phyloP scores from a whole-genome alignment of 1,139 yeast genomes.

The Kurtzmaniella quercitrusa region DNA sequence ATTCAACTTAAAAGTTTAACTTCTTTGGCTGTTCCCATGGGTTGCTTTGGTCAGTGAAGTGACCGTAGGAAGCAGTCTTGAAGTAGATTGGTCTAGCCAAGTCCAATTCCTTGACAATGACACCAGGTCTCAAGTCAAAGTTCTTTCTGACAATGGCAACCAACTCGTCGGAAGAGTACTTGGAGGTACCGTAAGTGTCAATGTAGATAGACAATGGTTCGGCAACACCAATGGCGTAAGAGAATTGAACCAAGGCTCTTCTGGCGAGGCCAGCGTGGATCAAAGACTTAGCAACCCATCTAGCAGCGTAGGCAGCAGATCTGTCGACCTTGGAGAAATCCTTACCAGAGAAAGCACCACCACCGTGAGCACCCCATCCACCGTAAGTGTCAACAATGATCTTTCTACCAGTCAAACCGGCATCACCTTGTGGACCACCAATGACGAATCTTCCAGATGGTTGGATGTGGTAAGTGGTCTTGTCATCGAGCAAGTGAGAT shows the following conservation, averaged over 20 bases:
- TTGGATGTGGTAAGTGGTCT: constrained; percentile 96
- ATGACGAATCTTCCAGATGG: constrained; percentile 99
- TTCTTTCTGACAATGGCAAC: constrained; percentile 87
- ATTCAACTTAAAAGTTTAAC: constrained; percentile 68
- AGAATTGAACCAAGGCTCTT: constrained; percentile 97
- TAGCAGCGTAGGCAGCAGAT: constrained; percentile 99
- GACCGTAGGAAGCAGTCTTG: constrained; percentile 99
- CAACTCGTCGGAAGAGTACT: constrained; percentile 81
- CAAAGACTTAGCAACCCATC: constrained; percentile 99
- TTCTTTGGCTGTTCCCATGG: constrained; percentile 98
- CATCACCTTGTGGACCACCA: constrained; percentile 99
- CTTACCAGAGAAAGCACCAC: constrained; percentile 99
- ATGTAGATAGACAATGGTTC: constrained; percentile 97
- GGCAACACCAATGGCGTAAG: constrained; percentile 99
- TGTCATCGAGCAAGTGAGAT: constrained; percentile 83
- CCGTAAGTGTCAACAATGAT: constrained; percentile 99
- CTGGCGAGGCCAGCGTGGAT: constrained; percentile 92
- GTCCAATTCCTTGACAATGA: constrained; percentile 91
- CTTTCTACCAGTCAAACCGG: constrained; percentile 99
- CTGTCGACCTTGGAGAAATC: constrained; percentile 99
- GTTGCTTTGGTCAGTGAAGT: constrained; percentile 98
- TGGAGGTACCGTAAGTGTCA: constrained; percentile 96
- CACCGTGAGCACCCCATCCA: constrained; percentile 99
- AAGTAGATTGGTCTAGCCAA: constrained; percentile 98
- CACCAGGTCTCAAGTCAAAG: constrained; percentile 99